Base-by-base conservation (phyloP, 2,329 filamentous ascomycete genomes). In the Tothia fuscella region DNA sequence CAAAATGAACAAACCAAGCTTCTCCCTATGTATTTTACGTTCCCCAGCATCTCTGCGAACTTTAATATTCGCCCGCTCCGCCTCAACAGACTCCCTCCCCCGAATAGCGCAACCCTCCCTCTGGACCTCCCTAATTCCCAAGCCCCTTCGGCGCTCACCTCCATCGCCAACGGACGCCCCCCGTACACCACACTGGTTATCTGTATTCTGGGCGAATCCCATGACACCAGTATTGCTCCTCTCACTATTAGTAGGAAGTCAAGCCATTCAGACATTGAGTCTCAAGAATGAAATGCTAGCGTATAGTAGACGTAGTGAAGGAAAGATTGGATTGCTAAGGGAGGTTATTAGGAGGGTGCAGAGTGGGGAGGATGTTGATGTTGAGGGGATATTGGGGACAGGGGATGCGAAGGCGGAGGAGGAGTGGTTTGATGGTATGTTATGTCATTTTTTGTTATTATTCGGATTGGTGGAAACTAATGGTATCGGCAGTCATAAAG, bases 231-330 rank as follows among this genome's bases (percentile, higher is more conserved):
- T 82, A 62, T 76, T 89, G 45, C 55, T 74, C 44, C 58, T 77
- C 2, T 68, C 82, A 5, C 67, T 87, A 30, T 71, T 96, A 48
- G 89, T 96, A 49, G 93, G 93, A 3, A 94, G 86, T 47, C 93
- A 95, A 70, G 84, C 89, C 12, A 95, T 98, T 52, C 84, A 95
- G 53, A 83, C 91, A 71, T 80, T 98, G 54, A 71, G 78, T 26
- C 59, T 96, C 52, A 81, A 80, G 52, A 83, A 82, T 51, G 80
- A 88, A 38, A 82, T 79, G 54, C 69, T 72, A 24, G 76, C 78
- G 7, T 88, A 82, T 52, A 76, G 71, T 54, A 76, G 88, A 38
- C 77, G 78, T 50, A 80, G 87, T 4, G 83, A 94, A 51, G 78
- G 83, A 5, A 81, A 83, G 56, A 82, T 98, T 48, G 73, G 71